Base-by-base conservation (phyloP, 495 filamentous ascomycete genomes). In the Delitschia confertaspora region DNA sequence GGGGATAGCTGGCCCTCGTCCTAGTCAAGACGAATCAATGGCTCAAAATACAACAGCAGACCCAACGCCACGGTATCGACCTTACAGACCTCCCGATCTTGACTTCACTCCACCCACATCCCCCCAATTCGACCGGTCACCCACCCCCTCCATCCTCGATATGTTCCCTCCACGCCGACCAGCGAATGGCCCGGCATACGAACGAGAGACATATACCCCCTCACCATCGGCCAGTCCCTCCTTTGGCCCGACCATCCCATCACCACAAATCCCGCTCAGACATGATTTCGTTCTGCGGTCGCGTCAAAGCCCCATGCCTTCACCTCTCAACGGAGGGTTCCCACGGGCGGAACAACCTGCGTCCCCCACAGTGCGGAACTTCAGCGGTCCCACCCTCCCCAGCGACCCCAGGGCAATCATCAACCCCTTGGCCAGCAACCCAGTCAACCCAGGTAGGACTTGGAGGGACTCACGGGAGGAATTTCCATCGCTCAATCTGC, bases 341-440 rank as follows among this genome's bases (percentile, higher is more conserved):
- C 34, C 49, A 3, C 34, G 42, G 21, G 36, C 49, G 4, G 40
- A 33, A 5, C 42, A 52, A 22, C 42, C 33, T 11, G 19, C 35
- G 7, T 26, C 48, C 31, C 7, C 9, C 11, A 31, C 29, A 23
- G 25, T 35, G 22, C 42, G 42, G 7, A 35, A 47, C 23, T 20
- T 10, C 6, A 47, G 36, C 21, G 37, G 42, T 5, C 25, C 3
- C 3, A 31, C 36, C n/a, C 25, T 25, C 11, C 5, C 49, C 6
- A 47, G 22, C 27, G 42, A 52, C 24, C 42, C 49, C 3, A 26
- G 49, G 11, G 19, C 38, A 4, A 24, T 46, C 9, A 46, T 52
- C 42, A 52, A 52, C 25, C 42, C 49, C 6, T 22, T 52, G 20
- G 49, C 42, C 1, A 52, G 49, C 32, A 52, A 52, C 22, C 49